Base-by-base conservation (phyloP, 106 monocot species). In the Platanthera guangdongensis region DNA sequence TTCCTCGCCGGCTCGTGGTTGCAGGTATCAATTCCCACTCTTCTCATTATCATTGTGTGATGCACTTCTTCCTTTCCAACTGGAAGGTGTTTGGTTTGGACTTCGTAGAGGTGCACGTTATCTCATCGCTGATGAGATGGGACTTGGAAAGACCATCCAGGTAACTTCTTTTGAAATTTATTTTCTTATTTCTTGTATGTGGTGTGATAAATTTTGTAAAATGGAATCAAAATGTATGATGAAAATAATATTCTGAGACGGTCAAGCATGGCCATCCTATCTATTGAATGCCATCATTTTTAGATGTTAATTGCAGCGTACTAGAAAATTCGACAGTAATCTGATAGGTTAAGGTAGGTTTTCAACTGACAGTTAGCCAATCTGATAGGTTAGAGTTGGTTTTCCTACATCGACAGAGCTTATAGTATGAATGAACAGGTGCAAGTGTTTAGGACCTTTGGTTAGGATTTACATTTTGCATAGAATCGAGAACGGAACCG, bases 101-200 rank as follows among this genome's bases (percentile, higher is more conserved):
- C 83, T 99, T 22, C 77, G 81, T 74, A 86, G 99, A 74, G 89
- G 92, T 57, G 99, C 88, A 14, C 81, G 92, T n/a, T 99, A 94
- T 73, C 94, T 99, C 11, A 94, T 94, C 83, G 99, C 99, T 30
- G 99, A 99, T 92, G 99, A 99, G 77, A 99, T 99, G 94, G 99
- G 99, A 19, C 84, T 99, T 12, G 94, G 99, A 46, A 99, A 99
- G 86, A 94, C 94, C 49, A 86, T 99, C 9, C 99, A 99, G 90
- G 97, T 90, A 78, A 69, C 1, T 15, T 73, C 19, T 72, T 72
- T 47, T 47, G 47, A 65, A 30, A 70, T 16, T 52, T 1, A 12
- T 52, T 52, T 52, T 52, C 52, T 52, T 52, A 8, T 12, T 52
- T 52, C 52, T 52, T 52, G 52, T 52, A 12, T 52, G 25, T 25